phyloP scores from a whole-genome alignment of 805 yeast species.

The Kockiozyma suomiensis region DNA sequence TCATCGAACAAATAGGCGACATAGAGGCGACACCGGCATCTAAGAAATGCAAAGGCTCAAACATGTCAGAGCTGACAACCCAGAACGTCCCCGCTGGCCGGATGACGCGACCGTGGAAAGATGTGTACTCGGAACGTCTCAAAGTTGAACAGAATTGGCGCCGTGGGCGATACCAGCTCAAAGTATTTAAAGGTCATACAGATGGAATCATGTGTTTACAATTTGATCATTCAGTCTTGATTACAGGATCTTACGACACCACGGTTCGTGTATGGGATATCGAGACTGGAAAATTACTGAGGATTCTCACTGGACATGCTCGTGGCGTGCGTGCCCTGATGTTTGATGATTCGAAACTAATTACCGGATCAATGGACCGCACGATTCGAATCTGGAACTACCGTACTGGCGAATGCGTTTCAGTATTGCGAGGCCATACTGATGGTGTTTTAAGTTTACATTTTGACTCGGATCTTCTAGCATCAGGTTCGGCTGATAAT shows the following conservation, averaged over 20 bases:
- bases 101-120: slow-evolving; percentile 86
- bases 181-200: slow-evolving; percentile 73
- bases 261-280: slow-evolving; percentile 93
- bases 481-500: slow-evolving; percentile 89
- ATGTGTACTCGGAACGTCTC: slow-evolving; percentile 87
- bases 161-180: slow-evolving; percentile 67
- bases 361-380: slow-evolving; percentile 88
- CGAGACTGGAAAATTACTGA: slow-evolving; percentile 70
- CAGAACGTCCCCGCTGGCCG: slow-evolving; percentile 28
- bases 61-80: slow-evolving; percentile 13
- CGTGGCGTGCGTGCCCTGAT: slow-evolving; percentile 83
- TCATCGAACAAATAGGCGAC: neutral
- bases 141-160: slow-evolving; percentile 95
- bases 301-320: slow-evolving; percentile 84
- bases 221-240: slow-evolving; percentile 74
- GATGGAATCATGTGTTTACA: slow-evolving; percentile 90
- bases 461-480: slow-evolving; percentile 77
- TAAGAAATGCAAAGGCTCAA: slow-evolving; percentile 17
- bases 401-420: slow-evolving; percentile 89
- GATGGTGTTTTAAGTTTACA: slow-evolving; percentile 86
- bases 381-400: slow-evolving; percentile 96
- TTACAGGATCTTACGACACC: slow-evolving; percentile 91
- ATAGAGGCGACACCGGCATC: neutral
- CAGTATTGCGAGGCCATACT: slow-evolving; percentile 91
- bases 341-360: slow-evolving; percentile 85